Evolutionary conservation across 2,329 filamentous ascomycete genomes (phyloP).

Genomic region (Chrysoporthe cubensis): DNA sequence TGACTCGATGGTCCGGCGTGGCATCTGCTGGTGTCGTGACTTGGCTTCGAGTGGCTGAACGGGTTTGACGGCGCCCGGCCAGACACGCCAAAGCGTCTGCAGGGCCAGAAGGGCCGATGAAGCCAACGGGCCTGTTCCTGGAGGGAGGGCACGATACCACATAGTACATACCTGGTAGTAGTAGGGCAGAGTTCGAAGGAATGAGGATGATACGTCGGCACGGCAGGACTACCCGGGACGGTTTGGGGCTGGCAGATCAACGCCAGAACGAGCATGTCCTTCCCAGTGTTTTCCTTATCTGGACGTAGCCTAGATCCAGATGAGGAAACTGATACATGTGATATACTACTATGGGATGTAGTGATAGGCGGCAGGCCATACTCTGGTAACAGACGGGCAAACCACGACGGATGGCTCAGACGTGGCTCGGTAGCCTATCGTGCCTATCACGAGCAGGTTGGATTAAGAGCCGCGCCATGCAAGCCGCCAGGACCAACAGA

Average conservation of each 20-base stretch:
- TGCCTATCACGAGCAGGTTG: background rate
- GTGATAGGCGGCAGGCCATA: background rate
- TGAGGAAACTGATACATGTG: background rate
- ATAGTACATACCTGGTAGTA: background rate
- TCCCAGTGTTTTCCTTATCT: background rate
- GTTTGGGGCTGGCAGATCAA: background rate
- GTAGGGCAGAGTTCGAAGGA: no score
- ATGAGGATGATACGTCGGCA: background rate
- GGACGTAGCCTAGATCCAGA: background rate
- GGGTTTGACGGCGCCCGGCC: background rate
- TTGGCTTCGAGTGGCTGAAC: background rate
- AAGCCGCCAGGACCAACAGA: background rate
- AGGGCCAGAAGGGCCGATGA: background rate
- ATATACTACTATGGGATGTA: no score
- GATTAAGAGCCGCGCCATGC: background rate
- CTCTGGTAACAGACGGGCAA: background rate
- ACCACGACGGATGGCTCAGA: background rate
- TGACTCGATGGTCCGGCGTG: background rate
- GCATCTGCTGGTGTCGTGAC: slow-evolving; percentile 1
- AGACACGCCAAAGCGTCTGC: background rate
- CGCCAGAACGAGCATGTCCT: background rate
- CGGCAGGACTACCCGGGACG: background rate
- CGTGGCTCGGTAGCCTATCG: background rate
- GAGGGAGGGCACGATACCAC: background rate
- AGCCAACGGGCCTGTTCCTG: background rate